Conservation (phyloP, 2,329 filamentous ascomycete genomes). For the Fusarium nurragi region DNA sequence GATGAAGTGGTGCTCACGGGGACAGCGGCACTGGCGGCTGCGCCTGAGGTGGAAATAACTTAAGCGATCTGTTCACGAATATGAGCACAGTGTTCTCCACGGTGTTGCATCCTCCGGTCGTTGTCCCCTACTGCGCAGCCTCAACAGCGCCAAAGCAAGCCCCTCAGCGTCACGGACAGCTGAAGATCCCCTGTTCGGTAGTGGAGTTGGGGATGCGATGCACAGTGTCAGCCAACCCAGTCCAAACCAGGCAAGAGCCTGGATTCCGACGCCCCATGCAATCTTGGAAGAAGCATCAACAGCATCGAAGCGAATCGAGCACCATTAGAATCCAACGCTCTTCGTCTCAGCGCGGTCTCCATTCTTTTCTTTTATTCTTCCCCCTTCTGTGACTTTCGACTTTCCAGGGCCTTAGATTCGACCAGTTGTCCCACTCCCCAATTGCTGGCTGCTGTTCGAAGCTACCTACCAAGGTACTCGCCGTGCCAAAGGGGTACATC, state of each 20-base stretch:
- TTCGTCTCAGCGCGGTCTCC: neutral
- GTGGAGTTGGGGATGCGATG: neutral
- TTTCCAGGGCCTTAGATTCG: neutral
- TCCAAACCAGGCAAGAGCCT: slow-evolving; percentile 12
- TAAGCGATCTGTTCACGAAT: neutral
- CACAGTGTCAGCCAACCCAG: slow-evolving; percentile 17
- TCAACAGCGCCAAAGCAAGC: slow-evolving; percentile 11
- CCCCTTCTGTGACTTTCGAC: neutral
- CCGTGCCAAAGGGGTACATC: slow-evolving; percentile 28
- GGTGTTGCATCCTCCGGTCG: neutral
- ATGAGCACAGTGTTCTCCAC: neutral
- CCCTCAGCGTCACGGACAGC: neutral
- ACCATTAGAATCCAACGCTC: slow-evolving; percentile 7
- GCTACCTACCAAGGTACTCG: slow-evolving; percentile 1
- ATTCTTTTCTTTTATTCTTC: neutral
- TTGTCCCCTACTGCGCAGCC: neutral
- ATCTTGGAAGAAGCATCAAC: slow-evolving; percentile 33
- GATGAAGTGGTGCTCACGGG: slow-evolving; percentile 9
- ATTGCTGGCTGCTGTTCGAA: neutral
- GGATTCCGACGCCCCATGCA: slow-evolving; percentile 10
- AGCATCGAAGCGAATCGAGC: neutral
- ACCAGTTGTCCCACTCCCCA: slow-evolving; percentile 11
- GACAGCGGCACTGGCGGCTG: slow-evolving; percentile 15
- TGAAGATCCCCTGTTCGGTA: neutral
- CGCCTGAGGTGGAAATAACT: slow-evolving; percentile 1